A percentile compares a stretch with the other conserved stretches of the same genome.
Conservation (phyloP, 208 protist species). For the Plasmodiophora brassicae region DNA sequence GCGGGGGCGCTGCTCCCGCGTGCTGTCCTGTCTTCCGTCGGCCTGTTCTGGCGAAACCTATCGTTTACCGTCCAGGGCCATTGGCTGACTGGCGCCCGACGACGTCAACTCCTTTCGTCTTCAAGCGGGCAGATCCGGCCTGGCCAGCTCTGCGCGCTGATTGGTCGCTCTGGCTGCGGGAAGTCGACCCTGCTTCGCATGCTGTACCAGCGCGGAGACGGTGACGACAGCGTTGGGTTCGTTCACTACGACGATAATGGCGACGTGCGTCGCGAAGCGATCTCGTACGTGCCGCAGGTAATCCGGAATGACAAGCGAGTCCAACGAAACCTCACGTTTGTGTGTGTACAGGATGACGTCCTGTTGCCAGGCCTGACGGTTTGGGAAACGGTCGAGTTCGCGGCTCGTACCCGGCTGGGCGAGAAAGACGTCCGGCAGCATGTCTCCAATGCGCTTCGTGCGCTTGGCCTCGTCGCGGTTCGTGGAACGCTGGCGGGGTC, state of each 20-base stretch:
- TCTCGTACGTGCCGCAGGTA: neutral
- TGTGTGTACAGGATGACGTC: neutral
- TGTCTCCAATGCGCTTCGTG: neutral
- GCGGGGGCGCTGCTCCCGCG: neutral
- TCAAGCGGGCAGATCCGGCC: neutral
- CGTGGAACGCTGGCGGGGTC: neutral
- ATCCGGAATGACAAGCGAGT: neutral
- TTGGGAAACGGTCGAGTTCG: constrained; percentile 1
- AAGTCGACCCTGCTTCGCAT: neutral
- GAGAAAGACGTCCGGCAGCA: neutral
- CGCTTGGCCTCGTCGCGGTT: neutral
- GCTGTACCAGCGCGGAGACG: neutral
- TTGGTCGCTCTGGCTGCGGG: neutral
- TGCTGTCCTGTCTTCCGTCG: neutral
- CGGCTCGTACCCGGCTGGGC: neutral
- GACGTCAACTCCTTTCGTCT: neutral
- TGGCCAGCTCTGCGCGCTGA: neutral
- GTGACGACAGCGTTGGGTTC: neutral
- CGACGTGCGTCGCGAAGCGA: neutral
- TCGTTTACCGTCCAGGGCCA: neutral
- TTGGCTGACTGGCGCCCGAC: neutral
- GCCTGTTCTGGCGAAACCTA: neutral
- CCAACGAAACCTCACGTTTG: neutral
- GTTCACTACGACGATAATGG: neutral
- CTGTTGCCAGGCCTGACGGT: neutral